phyloP scores from a whole-genome alignment of 768 basidiomycete species.

The Phaeolepiota aurea region DNA sequence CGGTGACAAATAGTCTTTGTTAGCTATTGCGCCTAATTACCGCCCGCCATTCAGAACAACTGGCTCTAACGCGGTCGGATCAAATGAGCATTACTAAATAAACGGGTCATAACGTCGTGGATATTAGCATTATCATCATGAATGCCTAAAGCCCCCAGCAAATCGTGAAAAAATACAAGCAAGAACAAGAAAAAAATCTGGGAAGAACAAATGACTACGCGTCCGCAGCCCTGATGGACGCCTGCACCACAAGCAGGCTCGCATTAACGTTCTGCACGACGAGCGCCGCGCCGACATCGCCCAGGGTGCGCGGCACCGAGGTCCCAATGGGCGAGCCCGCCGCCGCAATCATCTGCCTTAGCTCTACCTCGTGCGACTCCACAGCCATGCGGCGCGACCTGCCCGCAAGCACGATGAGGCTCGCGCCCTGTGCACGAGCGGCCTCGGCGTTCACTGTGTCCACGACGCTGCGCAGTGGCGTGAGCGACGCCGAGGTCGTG shows the following conservation, averaged over 20 bases:
- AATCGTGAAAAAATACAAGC: too few relatives aligned
- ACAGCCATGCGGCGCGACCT: constrained; percentile 66
- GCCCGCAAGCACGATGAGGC: constrained; percentile 60
- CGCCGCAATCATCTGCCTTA: constrained; percentile 37
- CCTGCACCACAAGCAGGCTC: constrained; percentile 51
- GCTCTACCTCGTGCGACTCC: constrained; percentile 51
- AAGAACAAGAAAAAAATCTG: too few relatives aligned
- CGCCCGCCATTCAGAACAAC: too few relatives aligned
- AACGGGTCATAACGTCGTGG: too few relatives aligned
- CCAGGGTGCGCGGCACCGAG: constrained; percentile 63
- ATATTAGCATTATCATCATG: too few relatives aligned
- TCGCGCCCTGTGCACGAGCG: constrained; percentile 22
- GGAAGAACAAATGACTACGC: too few relatives aligned
- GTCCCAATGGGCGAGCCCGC: constrained; percentile 34
- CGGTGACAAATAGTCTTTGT: too few relatives aligned
- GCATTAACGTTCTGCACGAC: constrained; percentile 43
- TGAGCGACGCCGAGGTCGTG: constrained; percentile 33
- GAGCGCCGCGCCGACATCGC: constrained; percentile 67
- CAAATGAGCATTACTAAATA: too few relatives aligned
- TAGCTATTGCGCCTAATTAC: too few relatives aligned
- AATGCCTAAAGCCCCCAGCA: too few relatives aligned
- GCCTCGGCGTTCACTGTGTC: constrained; percentile 23
- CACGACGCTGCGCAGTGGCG: constrained; percentile 49
- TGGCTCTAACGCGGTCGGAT: too few relatives aligned
- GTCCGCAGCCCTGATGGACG: constrained; percentile 10